Conservation (phyloP, 106 monocot species). For the Narthecium ossifragum region DNA sequence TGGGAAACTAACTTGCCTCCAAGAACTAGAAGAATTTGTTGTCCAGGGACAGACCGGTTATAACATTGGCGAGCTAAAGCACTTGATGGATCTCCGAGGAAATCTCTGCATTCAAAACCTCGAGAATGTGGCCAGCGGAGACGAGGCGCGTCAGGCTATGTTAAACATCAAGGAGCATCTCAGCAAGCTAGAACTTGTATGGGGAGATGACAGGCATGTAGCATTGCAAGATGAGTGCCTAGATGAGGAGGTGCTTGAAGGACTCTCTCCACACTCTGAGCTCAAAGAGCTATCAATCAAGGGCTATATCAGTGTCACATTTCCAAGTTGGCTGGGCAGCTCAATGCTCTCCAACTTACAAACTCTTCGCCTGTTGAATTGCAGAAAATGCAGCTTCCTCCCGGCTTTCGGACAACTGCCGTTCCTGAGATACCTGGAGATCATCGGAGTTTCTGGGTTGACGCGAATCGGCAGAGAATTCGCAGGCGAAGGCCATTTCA, state of each 20-base stretch:
- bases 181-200: neutral
- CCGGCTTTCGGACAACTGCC: slow-evolving; percentile 7
- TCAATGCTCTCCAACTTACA: neutral
- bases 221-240: neutral
- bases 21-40: neutral
- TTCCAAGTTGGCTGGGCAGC: neutral
- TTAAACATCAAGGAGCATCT: slow-evolving; percentile 5
- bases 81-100: slow-evolving; percentile 5
- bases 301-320: neutral
- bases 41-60: neutral
- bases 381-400: slow-evolving; percentile 5
- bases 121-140: slow-evolving; percentile 2
- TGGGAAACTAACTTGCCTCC: slow-evolving; percentile 7
- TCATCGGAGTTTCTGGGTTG: neutral
- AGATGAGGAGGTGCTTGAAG: neutral
- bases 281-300: neutral
- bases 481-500: neutral
- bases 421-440: neutral
- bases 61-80: slow-evolving; percentile 4
- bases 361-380: neutral
- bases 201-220: neutral
- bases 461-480: neutral
- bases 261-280: neutral
- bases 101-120: slow-evolving; percentile 4
- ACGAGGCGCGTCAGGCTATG: slow-evolving; percentile 1